Percentiles rank a stretch among this genome's conserved stretches.
These are phyloP conservation scores for Dendrobium officinale DNA, from an alignment of 106 monocot genomes.

Conservation along the genomic window DNA sequence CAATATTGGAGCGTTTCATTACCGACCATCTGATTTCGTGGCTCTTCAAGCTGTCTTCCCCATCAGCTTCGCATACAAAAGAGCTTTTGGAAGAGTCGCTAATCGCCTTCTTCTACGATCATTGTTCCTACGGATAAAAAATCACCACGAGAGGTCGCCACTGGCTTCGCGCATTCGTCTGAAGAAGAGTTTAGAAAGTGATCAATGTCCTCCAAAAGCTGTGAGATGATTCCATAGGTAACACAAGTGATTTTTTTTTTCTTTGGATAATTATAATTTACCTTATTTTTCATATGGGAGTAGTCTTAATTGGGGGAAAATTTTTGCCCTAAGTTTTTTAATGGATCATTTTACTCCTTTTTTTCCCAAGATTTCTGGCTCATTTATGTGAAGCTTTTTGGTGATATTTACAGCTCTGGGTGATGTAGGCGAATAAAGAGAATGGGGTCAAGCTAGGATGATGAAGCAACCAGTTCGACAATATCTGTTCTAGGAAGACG, in stretches of 20 bases:
- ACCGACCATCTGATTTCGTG: too few species aligned
- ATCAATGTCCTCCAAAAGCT: too few species aligned
- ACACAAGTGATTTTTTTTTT: not conserved
- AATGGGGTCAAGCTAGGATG: not conserved
- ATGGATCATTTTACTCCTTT: not conserved
- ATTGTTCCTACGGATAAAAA: too few species aligned
- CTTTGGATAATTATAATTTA: not conserved
- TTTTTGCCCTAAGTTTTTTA: not conserved
- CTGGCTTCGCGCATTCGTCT: too few species aligned
- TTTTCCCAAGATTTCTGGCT: not conserved
- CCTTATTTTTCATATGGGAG: not conserved
- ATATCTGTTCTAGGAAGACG: slow-evolving; percentile 1
- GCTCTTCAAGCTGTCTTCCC: too few species aligned
- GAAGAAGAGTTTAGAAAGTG: too few species aligned
- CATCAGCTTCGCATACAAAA: too few species aligned
- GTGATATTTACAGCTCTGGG: not conserved
- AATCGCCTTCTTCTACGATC: too few species aligned
- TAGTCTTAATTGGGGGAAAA: not conserved
- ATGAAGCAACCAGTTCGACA: not conserved
- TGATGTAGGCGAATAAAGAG: not conserved
- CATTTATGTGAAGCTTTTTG: not conserved
- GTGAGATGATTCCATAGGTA: too few species aligned
- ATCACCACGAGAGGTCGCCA: too few species aligned
- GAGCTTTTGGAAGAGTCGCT: too few species aligned
- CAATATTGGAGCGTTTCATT: too few species aligned